These are phyloP conservation scores for Linum trigynum DNA, from an alignment of 345 rosid genomes.

Conservation along the genomic window DNA sequence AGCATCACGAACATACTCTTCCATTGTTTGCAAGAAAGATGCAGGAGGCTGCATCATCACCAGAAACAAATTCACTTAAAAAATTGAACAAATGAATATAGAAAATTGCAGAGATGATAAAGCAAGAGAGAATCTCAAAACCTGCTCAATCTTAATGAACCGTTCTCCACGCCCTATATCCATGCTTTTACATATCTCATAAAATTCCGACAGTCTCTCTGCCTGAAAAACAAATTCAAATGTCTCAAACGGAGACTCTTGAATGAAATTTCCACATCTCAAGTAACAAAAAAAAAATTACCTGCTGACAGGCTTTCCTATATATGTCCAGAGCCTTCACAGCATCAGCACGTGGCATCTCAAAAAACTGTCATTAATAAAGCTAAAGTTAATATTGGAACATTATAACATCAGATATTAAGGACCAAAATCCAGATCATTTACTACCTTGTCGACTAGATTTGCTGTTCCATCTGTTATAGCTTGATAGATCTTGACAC, in stretches of 20 bases:
- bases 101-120: slow-evolving; percentile 1
- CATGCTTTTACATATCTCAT: slow-evolving; percentile 79
- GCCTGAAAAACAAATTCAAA: slow-evolving; percentile 41
- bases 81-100: slow-evolving; percentile 7
- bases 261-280: neutral
- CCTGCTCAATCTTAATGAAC: slow-evolving; percentile 92
- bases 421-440: neutral
- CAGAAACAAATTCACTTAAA: slow-evolving; percentile 1
- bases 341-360: slow-evolving; percentile 89
- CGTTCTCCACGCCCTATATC: slow-evolving; percentile 76
- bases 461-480: slow-evolving; percentile 72
- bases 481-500: slow-evolving; percentile 83
- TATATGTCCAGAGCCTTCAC: slow-evolving; percentile 71
- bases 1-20: slow-evolving; percentile 87
- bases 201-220: slow-evolving; percentile 85
- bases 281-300: slow-evolving; percentile 21
- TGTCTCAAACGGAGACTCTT: neutral
- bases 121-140: slow-evolving; percentile 20
- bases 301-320: slow-evolving; percentile 87
- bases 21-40: slow-evolving; percentile 97
- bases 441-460: slow-evolving; percentile 84
- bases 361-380: slow-evolving; percentile 67
- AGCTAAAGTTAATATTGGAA: slow-evolving; percentile 17
- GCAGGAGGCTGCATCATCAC: slow-evolving; percentile 57
- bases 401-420: slow-evolving; percentile 14